phyloP scores from a whole-genome alignment of 371 early-diverging fungal genomes.

The Cokeromyces recurvatus region DNA sequence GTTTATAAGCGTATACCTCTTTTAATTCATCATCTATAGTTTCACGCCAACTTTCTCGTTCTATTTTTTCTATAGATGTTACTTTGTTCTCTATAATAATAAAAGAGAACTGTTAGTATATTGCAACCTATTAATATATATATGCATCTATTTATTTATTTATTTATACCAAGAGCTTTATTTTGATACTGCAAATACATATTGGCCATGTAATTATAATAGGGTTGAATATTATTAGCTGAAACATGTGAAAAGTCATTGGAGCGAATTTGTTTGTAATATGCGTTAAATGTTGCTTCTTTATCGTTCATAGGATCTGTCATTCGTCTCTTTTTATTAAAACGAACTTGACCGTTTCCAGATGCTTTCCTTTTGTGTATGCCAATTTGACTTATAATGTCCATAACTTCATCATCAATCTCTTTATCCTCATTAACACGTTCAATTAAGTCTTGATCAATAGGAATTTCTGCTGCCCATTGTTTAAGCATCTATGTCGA shows the following conservation, averaged over 20 bases:
- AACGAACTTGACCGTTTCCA: not conserved
- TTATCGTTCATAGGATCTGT: not conserved
- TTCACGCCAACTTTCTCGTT: too few species aligned
- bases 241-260: not conserved
- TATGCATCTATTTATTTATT: not conserved
- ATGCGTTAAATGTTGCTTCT: not conserved
- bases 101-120: too few species aligned
- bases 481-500: constrained; percentile 1
- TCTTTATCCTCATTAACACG: constrained; percentile 2
- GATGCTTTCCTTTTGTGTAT: not conserved
- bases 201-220: constrained; percentile 2
- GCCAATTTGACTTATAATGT: not conserved
- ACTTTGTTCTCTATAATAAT: too few species aligned
- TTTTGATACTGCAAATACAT: constrained; percentile 4
- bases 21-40: too few species aligned
- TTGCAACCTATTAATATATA: too few species aligned
- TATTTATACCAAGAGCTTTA: constrained; percentile 4
- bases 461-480: constrained; percentile 3
- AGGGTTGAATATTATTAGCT: not conserved
- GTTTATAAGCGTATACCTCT: too few species aligned
- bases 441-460: not conserved
- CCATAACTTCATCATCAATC: constrained; percentile 15
- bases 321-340: not conserved
- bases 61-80: too few species aligned
- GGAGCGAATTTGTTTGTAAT: not conserved